phyloP scores from a whole-genome alignment of 2,329 filamentous ascomycete genomes.

The Exophiala sp. region DNA sequence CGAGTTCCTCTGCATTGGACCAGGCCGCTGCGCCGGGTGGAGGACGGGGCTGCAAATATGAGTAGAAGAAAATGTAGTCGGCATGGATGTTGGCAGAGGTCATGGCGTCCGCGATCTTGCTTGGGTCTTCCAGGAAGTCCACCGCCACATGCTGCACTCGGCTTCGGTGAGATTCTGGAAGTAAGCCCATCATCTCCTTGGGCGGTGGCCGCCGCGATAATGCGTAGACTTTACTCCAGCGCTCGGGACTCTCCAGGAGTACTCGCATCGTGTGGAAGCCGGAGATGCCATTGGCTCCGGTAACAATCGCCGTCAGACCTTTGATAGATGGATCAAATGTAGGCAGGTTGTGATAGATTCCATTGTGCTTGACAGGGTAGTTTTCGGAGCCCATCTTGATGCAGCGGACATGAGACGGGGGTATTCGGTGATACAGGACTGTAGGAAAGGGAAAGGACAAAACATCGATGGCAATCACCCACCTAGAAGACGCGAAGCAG shows the following conservation, averaged over 20 bases:
- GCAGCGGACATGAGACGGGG: too few species aligned
- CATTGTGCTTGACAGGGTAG: slow-evolving; percentile 29
- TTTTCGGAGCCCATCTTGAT: slow-evolving; percentile 27
- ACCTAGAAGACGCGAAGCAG: too few species aligned
- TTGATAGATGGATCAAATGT: slow-evolving; percentile 41
- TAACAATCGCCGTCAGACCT: slow-evolving; percentile 48
- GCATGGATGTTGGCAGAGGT: slow-evolving; percentile 19
- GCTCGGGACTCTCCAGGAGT: slow-evolving; percentile 39
- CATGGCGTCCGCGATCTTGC: slow-evolving; percentile 30
- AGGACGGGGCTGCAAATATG: slow-evolving; percentile 49
- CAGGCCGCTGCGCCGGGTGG: slow-evolving; percentile 43
- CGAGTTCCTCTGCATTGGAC: slow-evolving; percentile 48
- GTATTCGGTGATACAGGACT: too few species aligned
- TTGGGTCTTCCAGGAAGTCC: slow-evolving; percentile 34
- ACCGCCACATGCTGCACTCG: slow-evolving; percentile 42
- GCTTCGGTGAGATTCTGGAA: slow-evolving; percentile 34
- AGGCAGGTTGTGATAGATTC: slow-evolving; percentile 49
- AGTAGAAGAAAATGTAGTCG: slow-evolving; percentile 51
- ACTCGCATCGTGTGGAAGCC: slow-evolving; percentile 49
- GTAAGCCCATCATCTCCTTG: slow-evolving; percentile 30
- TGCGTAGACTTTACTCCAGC: slow-evolving; percentile 51
- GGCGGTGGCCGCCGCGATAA: slow-evolving; percentile 44
- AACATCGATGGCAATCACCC: too few species aligned
- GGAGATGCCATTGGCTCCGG: slow-evolving; percentile 51
- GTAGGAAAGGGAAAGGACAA: too few species aligned